Evolutionary conservation across 345 rosid genomes (phyloP).

Genomic region (Psidium guajava): DNA sequence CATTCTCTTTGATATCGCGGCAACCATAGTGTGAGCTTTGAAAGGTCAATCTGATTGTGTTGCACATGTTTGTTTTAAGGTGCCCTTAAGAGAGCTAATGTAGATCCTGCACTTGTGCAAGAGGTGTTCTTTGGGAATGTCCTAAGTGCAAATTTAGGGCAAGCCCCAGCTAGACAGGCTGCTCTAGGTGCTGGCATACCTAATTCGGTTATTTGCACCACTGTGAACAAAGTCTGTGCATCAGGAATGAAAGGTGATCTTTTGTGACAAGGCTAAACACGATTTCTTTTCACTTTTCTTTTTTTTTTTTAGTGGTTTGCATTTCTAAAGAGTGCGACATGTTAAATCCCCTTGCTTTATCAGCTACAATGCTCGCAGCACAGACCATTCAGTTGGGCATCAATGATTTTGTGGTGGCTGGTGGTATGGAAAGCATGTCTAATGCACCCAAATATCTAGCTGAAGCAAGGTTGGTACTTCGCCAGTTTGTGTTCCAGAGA

Average conservation of each 20-base stretch:
- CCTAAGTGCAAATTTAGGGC: slow-evolving; percentile 88
- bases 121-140: slow-evolving; percentile 96
- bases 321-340: background rate
- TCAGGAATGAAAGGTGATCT: slow-evolving; percentile 83
- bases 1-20: background rate
- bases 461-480: slow-evolving; percentile 53
- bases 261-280: background rate
- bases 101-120: slow-evolving; percentile 82
- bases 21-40: background rate
- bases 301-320: background rate
- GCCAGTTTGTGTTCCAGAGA: background rate
- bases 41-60: background rate
- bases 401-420: slow-evolving; percentile 84
- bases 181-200: slow-evolving; percentile 92
- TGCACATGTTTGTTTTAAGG: slow-evolving; percentile 15
- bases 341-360: background rate
- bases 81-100: slow-evolving; percentile 74
- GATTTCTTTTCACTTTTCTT: background rate
- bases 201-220: slow-evolving; percentile 77
- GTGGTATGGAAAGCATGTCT: slow-evolving; percentile 99
- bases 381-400: slow-evolving; percentile 72
- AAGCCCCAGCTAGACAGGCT: slow-evolving; percentile 99
- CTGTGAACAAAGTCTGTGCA: slow-evolving; percentile 92
- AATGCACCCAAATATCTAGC: slow-evolving; percentile 85
- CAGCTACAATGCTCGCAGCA: slow-evolving; percentile 86